Base-by-base conservation (phyloP, 352 stramenopile genomes). In the Phytophthora sojae region DNA sequence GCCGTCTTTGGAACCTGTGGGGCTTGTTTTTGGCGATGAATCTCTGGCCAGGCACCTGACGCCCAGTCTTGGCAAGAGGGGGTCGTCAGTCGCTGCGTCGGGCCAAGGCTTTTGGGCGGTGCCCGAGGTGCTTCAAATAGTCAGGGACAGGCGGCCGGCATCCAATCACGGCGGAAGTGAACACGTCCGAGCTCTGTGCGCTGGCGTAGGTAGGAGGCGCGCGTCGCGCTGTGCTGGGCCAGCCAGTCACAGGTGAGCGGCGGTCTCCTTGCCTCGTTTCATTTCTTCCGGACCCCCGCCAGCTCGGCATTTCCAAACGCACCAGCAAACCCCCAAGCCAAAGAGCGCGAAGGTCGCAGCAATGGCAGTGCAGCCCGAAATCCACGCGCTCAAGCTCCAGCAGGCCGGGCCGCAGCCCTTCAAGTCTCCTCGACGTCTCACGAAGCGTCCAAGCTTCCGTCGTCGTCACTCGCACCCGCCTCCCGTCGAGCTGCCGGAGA, bases 401-500 rank as follows among this genome's bases (percentile, higher is more conserved):
- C 67, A 44, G 12, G 77, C 73, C 0, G 44, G 65, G 44, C 12
- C 51, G 11, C 50, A 53, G 7, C 23, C 55, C 8, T 37, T 49
- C 51, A 80, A 80, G 50, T 70, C 67, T 8, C 62, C 54, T 25
- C 58, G 56, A 3, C 45, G 54, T 6, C 64, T 70, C 6, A 57
- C 53, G 17, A 77, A 70, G 51, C 64, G 64, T 6, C 60, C 64
- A 12, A 77, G 42, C 12, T 73, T 73, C 60, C 68, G 68, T 23
- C 72, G 72, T 45, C 37, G 37, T 54, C 45, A 60, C 6, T 60
- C 61, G 17, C 58, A 75, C 37, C 47, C 56, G 0, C 52, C 53
- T 15, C 32, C 39, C 8, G 39, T 69, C 9, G 55, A 73, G 39
- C 66, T 86, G 14, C 80, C 76, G 2, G 51, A 75, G 15, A 79